Base-by-base conservation (phyloP, 1,284 basidiomycete genomes). In the Melampsora americana region DNA sequence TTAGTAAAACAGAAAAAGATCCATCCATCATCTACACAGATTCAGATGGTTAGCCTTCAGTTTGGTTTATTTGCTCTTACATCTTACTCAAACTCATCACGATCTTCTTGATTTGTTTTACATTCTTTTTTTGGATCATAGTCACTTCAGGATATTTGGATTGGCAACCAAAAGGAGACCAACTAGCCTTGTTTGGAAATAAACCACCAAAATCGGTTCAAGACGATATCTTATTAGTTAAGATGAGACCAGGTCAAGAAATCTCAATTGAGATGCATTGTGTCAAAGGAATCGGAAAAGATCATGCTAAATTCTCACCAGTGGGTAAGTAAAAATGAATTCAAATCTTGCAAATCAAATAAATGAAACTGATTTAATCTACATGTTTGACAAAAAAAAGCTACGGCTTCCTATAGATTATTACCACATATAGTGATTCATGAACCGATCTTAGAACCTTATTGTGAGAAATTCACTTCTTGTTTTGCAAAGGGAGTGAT, bases 301-400 rank as follows among this genome's bases (percentile, higher is more conserved):
- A 95, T 80, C 96, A 99, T 82, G 94, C 96, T 59, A 99, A 99
- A 82, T 99, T 92, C 84, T 93, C 89, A 75, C 93, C 96, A n/a
- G 96, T 99, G 68, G 92, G 92, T 92, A 79, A 78, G 91, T 85
- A 5, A n/a, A 12, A 26, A n/a, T n/a, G n/a, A n/a, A n/a, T n/a
- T 5, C 44, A 11, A 35, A 35, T 16, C 14, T 28, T 46, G n/a
- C 2, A 46, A 26, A 28, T 4, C 26, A 5, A 16, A 46, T 5
- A 59, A 39, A 28, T 23, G 39, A 48, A 67, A 32, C 28, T 44
- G 20, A 42, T 20, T 16, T 5, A 59, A 53, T 44, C 18, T 26
- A 44, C 44, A 42, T 28, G n/a, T n/a, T 61, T 16, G 53, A n/a
- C n/a, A n/a, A n/a, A 53, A 42, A n/a, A n/a, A 69, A 93, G 93